Conservation (phyloP, 2,329 filamentous ascomycete species). For the Talaromyces piceae region DNA sequence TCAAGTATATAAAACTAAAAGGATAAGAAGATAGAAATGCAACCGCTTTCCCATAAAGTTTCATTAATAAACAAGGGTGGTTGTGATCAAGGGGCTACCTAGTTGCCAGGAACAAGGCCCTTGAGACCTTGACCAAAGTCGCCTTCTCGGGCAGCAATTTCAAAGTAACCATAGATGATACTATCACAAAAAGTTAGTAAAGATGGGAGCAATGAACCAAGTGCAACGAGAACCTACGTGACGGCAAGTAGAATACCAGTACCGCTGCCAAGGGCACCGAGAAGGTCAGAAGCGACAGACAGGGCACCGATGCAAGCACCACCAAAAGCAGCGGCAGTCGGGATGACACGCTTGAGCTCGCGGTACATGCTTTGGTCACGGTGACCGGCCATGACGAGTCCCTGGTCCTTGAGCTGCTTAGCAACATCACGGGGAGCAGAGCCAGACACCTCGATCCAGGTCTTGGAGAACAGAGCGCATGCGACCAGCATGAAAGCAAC, state of each 20-base stretch:
- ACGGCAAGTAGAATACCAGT: constrained; percentile 97
- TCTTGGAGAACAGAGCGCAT: constrained; percentile 98
- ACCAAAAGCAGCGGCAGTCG: constrained; percentile 94
- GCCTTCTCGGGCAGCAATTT: constrained; percentile 97
- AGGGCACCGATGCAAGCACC: constrained; percentile 98
- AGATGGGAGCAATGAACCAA: not conserved
- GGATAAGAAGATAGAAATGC: too few species aligned
- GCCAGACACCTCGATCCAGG: constrained; percentile 98
- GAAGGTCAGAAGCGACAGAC: constrained; percentile 88
- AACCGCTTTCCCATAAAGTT: constrained; percentile 3
- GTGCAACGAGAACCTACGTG: constrained; percentile 61
- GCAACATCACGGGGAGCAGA: constrained; percentile 96
- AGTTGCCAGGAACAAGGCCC: constrained; percentile 52
- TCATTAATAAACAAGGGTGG: constrained; percentile 18
- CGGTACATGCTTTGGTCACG: constrained; percentile 99
- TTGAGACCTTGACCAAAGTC: constrained; percentile 71
- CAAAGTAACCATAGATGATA: constrained; percentile 99
- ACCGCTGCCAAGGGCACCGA: constrained; percentile 91
- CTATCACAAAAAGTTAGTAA: constrained; percentile 43
- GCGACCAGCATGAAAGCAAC: constrained; percentile 96
- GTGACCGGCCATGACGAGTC: constrained; percentile 98
- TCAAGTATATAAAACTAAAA: constrained; percentile 1
- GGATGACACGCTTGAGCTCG: constrained; percentile 98
- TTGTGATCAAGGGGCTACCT: constrained; percentile 20
- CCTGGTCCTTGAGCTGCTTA: constrained; percentile 99